A percentile compares a stretch with the other conserved stretches of the same genome.
phyloP scores from a whole-genome alignment of 163 green algal species.

The Chlorella variabilis region DNA sequence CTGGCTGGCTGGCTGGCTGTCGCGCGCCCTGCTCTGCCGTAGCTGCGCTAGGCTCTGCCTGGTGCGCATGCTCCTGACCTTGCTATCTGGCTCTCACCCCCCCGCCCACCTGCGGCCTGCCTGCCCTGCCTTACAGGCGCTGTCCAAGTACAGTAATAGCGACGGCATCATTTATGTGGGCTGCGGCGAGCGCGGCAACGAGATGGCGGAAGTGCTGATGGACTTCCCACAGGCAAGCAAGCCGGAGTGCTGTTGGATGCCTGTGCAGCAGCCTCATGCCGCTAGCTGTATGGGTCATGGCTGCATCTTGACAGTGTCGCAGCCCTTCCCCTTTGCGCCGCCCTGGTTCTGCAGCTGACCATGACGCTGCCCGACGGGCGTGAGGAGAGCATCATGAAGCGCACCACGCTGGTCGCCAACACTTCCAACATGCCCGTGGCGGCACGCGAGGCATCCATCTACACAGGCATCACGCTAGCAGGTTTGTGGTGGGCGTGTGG shows the following conservation, averaged over 20 bases:
- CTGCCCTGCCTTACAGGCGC: conserved; percentile 66
- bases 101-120: not conserved
- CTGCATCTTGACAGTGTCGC: too few species aligned
- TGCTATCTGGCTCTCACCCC: too few species aligned
- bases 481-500: not conserved
- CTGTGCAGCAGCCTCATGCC: too few species aligned
- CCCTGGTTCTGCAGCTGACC: conserved; percentile 77
- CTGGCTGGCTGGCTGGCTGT: too few species aligned
- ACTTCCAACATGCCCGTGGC: conserved; percentile 99
- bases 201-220: conserved; percentile 99
- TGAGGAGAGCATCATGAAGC: conserved; percentile 99
- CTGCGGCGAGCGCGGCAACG: conserved; percentile 98
- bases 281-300: too few species aligned
- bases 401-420: conserved; percentile 88
- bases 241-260: too few species aligned
- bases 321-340: not conserved
- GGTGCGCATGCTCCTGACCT: too few species aligned
- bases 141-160: conserved; percentile 99
- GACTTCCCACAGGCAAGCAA: conserved; percentile 86
- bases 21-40: too few species aligned
- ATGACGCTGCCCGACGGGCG: conserved; percentile 97
- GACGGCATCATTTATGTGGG: conserved; percentile 99
- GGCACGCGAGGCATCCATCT: conserved; percentile 98
- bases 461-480: conserved; percentile 98
- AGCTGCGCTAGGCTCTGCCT: too few species aligned